Evolutionary conservation across 2,329 filamentous ascomycete species (phyloP).

Genomic region (Ophidiomyces ophidiicola): DNA sequence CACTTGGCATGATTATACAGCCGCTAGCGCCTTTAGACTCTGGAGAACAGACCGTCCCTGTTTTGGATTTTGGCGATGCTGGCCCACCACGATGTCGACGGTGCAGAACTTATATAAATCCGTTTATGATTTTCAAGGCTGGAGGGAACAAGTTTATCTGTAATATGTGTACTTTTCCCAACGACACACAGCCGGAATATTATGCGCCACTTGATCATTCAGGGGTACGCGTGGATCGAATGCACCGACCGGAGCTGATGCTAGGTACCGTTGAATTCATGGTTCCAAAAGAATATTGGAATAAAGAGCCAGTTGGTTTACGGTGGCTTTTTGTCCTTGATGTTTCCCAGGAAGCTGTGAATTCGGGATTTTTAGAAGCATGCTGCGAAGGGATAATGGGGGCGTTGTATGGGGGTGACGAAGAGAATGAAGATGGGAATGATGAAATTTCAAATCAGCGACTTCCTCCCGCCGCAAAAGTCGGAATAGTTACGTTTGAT

Average conservation of each 20-base stretch:
- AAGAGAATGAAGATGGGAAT: constrained; percentile 37
- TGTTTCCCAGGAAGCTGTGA: constrained; percentile 80
- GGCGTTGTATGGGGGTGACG: constrained; percentile 61
- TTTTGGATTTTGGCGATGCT: constrained; percentile 84
- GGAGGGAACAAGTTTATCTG: constrained; percentile 95
- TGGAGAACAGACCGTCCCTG: constrained; percentile 76
- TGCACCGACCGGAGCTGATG: constrained; percentile 78
- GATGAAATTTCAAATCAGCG: constrained; percentile 42
- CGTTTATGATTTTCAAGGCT: constrained; percentile 93
- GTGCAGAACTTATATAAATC: constrained; percentile 95
- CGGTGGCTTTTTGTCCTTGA: constrained; percentile 87
- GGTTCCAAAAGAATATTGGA: constrained; percentile 98
- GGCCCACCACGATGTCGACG: constrained; percentile 85
- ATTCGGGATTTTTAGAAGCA: constrained; percentile 78
- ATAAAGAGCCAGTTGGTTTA: constrained; percentile 77
- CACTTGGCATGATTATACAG: constrained; percentile 77
- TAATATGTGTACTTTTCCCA: constrained; percentile 95
- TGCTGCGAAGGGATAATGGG: constrained; percentile 80
- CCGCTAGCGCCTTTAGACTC: constrained; percentile 71
- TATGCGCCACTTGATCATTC: constrained; percentile 82
- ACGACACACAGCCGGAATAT: constrained; percentile 84
- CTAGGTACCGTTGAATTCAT: constrained; percentile 90
- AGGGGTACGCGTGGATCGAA: constrained; percentile 74
- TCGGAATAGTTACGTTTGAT: constrained; percentile 93
- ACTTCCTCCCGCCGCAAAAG: constrained; percentile 67